Percentiles rank a stretch among this genome's conserved stretches.
phyloP scores from a whole-genome alignment of 2,329 filamentous ascomycete genomes.

The Trichocomaceae sp. region DNA sequence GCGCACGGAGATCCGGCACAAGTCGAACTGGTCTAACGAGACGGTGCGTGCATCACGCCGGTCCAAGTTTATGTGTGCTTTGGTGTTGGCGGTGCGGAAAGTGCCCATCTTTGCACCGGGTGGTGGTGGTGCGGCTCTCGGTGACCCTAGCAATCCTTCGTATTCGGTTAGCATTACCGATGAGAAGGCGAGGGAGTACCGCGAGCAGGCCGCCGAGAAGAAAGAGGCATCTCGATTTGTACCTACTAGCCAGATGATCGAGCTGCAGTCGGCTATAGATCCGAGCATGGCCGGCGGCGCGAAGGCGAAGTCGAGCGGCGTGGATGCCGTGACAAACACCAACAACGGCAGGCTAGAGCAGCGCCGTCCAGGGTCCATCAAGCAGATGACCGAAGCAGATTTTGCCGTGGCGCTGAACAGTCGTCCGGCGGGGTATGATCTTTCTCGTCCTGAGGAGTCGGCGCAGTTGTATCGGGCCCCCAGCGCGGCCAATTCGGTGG shows the following conservation, averaged over 20 bases:
- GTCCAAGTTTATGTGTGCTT: conserved; percentile 94
- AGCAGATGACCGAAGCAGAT: conserved; percentile 27
- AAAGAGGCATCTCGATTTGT: conserved; percentile 63
- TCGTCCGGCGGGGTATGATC: conserved; percentile 27
- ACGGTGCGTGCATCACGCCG: conserved; percentile 70
- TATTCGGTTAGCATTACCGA: conserved; percentile 75
- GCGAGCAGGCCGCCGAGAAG: conserved; percentile 52
- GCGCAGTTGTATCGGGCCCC: conserved; percentile 23
- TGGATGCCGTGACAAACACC: conserved; percentile 22
- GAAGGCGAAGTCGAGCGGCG: conserved; percentile 22
- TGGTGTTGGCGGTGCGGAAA: conserved; percentile 76
- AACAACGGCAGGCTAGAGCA: conserved; percentile 19
- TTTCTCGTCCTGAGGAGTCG: conserved; percentile 22
- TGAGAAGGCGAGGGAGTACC: conserved; percentile 57
- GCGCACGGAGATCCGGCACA: conserved; percentile 79
- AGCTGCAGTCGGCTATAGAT: conserved; percentile 12
- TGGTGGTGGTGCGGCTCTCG: conserved; percentile 59
- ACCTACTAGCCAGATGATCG: conserved; percentile 36
- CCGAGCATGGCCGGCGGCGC: conserved; percentile 7
- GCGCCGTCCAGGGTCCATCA: conserved; percentile 24
- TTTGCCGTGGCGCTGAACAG: conserved; percentile 30
- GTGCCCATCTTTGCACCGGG: conserved; percentile 80
- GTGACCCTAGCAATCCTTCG: conserved; percentile 61
- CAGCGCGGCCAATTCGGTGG: conserved; percentile 19
- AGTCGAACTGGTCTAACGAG: conserved; percentile 89